A percentile compares a stretch with the other conserved stretches of the same genome.
Evolutionary conservation across 805 yeast species (phyloP).

Genomic region (Pichia occidentalis): DNA sequence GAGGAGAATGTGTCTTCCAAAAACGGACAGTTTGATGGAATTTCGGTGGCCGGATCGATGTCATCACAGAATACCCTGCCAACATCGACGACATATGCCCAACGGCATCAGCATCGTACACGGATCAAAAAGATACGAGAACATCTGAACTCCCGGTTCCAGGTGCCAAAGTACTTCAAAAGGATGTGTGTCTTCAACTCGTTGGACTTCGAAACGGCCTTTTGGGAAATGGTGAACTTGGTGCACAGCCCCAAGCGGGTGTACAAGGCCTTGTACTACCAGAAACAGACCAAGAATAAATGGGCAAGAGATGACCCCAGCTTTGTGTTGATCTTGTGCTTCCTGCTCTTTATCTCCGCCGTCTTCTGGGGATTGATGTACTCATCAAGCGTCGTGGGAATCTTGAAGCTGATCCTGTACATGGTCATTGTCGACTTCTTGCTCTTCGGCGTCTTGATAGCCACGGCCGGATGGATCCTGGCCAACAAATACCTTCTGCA

Average conservation of each 20-base stretch:
- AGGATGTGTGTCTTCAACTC: slow-evolving; percentile 68
- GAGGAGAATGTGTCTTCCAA: background rate
- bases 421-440: slow-evolving; percentile 85
- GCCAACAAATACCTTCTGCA: slow-evolving; percentile 53
- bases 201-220: slow-evolving; percentile 85
- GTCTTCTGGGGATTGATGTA: slow-evolving; percentile 88
- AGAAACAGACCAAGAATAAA: slow-evolving; percentile 67
- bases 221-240: slow-evolving; percentile 81
- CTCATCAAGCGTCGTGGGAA: slow-evolving; percentile 53
- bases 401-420: slow-evolving; percentile 61
- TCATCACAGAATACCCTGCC: slow-evolving; percentile 15
- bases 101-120: slow-evolving; percentile 10
- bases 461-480: slow-evolving; percentile 68
- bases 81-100: slow-evolving; percentile 14
- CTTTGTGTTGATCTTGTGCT: slow-evolving; percentile 66
- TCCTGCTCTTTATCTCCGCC: slow-evolving; percentile 64
- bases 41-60: slow-evolving; percentile 6
- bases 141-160: slow-evolving; percentile 13
- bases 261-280: slow-evolving; percentile 74
- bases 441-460: slow-evolving; percentile 56
- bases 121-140: slow-evolving; percentile 12
- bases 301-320: slow-evolving; percentile 94
- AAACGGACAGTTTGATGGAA: slow-evolving; percentile 7
- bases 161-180: slow-evolving; percentile 28
- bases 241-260: slow-evolving; percentile 74